These are phyloP conservation scores for Candida piceae DNA, from an alignment of 805 yeast genomes.

Conservation along the genomic window DNA sequence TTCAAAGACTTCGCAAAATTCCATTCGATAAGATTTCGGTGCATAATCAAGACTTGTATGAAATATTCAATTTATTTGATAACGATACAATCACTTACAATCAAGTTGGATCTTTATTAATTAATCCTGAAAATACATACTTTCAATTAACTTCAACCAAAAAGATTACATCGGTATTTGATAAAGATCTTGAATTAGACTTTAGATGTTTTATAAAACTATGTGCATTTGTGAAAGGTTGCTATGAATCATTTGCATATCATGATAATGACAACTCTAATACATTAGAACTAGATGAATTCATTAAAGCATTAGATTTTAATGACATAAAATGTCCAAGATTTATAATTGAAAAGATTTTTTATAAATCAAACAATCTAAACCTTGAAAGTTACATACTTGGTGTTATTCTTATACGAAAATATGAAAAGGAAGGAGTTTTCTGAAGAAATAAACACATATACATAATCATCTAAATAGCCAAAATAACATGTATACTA, in stretches of 20 bases:
- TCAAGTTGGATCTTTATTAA: constrained; percentile 14
- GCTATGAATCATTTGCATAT: constrained; percentile 25
- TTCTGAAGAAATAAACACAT: background rate
- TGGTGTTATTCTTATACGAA: constrained; percentile 25
- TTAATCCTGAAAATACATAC: constrained; percentile 20
- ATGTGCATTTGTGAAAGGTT: constrained; percentile 28
- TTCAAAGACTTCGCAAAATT: constrained; percentile 10
- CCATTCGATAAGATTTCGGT: constrained; percentile 17
- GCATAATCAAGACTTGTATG: constrained; percentile 17
- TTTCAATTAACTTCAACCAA: constrained; percentile 18
- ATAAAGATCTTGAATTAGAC: constrained; percentile 21
- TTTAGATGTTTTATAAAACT: constrained; percentile 25
- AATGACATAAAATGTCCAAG: constrained; percentile 23
- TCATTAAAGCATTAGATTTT: constrained; percentile 20
- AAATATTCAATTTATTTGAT: constrained; percentile 14
- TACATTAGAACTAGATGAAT: constrained; percentile 24
- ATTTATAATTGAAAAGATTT: constrained; percentile 15
- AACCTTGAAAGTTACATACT: constrained; percentile 25
- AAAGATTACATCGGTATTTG: constrained; percentile 8
- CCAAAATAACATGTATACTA: too few species aligned
- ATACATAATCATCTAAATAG: background rate
- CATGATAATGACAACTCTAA: constrained; percentile 26
- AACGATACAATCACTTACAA: constrained; percentile 12
- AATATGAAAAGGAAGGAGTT: constrained; percentile 9
- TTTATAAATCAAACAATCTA: constrained; percentile 15